phyloP scores from a whole-genome alignment of 352 stramenopile species.

The Phytophthora fragariaefolia region DNA sequence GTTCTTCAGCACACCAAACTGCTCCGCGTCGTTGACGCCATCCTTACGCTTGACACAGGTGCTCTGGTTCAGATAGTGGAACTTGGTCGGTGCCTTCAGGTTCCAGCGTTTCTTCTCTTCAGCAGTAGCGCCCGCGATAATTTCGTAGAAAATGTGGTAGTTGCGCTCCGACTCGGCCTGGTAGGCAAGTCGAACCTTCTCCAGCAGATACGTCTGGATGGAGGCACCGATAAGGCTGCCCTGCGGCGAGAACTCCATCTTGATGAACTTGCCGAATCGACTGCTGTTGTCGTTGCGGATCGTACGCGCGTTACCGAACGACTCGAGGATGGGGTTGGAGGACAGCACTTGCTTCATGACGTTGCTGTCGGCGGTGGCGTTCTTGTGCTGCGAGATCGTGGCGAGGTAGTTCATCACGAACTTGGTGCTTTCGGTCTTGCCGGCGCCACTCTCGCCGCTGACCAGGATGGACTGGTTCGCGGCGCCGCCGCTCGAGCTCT shows the following conservation, averaged over 20 bases:
- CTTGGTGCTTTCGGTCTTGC: slow-evolving; percentile 98
- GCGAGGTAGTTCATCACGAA: slow-evolving; percentile 96
- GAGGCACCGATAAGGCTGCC: slow-evolving; percentile 88
- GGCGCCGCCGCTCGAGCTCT: slow-evolving; percentile 32
- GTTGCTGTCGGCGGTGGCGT: slow-evolving; percentile 57
- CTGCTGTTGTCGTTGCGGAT: slow-evolving; percentile 97
- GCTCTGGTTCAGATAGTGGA: slow-evolving; percentile 92
- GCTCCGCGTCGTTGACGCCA: slow-evolving; percentile 89
- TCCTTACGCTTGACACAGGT: slow-evolving; percentile 86
- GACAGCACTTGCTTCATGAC: slow-evolving; percentile 95
- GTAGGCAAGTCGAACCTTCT: slow-evolving; percentile 95
- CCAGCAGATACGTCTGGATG: slow-evolving; percentile 96
- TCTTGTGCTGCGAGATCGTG: slow-evolving; percentile 81
- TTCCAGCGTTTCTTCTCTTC: slow-evolving; percentile 76
- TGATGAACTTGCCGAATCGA: slow-evolving; percentile 98
- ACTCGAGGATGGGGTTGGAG: slow-evolving; percentile 98
- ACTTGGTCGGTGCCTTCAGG: slow-evolving; percentile 63
- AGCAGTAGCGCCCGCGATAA: slow-evolving; percentile 75
- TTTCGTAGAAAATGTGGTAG: slow-evolving; percentile 98
- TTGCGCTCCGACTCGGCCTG: slow-evolving; percentile 94
- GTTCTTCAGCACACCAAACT: slow-evolving; percentile 84
- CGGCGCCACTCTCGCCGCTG: slow-evolving; percentile 92
- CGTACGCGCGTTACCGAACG: slow-evolving; percentile 98
- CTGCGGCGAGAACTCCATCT: slow-evolving; percentile 92
- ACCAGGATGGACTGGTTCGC: slow-evolving; percentile 94